phyloP scores from a whole-genome alignment of 495 filamentous ascomycete species.

The Xylona heveae region DNA sequence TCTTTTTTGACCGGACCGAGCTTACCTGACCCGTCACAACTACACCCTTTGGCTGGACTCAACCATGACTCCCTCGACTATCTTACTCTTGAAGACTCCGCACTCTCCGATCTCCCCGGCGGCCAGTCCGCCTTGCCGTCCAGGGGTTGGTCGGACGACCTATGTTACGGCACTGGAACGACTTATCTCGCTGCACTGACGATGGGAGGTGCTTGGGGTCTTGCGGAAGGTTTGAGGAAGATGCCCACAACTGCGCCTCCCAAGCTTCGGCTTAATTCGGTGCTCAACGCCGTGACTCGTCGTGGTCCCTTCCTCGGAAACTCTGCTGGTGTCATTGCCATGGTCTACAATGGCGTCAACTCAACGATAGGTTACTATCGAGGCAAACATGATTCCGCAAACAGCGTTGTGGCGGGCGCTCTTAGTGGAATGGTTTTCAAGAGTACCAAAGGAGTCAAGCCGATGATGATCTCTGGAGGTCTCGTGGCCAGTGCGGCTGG shows the following conservation, averaged over 20 bases:
- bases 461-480: slow-evolving; percentile 81
- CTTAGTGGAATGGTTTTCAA: slow-evolving; percentile 90
- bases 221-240: slow-evolving; percentile 67
- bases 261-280: slow-evolving; percentile 76
- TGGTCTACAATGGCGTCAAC: slow-evolving; percentile 89
- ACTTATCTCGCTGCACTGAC: slow-evolving; percentile 75
- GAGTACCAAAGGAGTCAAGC: slow-evolving; percentile 70
- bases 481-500: slow-evolving; percentile 73
- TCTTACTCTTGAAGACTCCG: slow-evolving; percentile 76
- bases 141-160: slow-evolving; percentile 90
- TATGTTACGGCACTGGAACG: slow-evolving; percentile 90
- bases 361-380: slow-evolving; percentile 67
- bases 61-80: slow-evolving; percentile 87
- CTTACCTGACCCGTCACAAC: slow-evolving; percentile 59
- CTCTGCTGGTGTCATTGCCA: slow-evolving; percentile 78
- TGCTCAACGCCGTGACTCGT: slow-evolving; percentile 79
- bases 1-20: slow-evolving; percentile 52
- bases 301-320: slow-evolving; percentile 95
- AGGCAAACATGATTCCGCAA: slow-evolving; percentile 79
- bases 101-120: slow-evolving; percentile 74
- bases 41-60: slow-evolving; percentile 88
- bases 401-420: slow-evolving; percentile 65
- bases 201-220: slow-evolving; percentile 77
- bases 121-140: slow-evolving; percentile 71
- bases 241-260: slow-evolving; percentile 54